Base-by-base conservation (phyloP, 768 basidiomycete species). In the Austroboletus eburneus region DNA sequence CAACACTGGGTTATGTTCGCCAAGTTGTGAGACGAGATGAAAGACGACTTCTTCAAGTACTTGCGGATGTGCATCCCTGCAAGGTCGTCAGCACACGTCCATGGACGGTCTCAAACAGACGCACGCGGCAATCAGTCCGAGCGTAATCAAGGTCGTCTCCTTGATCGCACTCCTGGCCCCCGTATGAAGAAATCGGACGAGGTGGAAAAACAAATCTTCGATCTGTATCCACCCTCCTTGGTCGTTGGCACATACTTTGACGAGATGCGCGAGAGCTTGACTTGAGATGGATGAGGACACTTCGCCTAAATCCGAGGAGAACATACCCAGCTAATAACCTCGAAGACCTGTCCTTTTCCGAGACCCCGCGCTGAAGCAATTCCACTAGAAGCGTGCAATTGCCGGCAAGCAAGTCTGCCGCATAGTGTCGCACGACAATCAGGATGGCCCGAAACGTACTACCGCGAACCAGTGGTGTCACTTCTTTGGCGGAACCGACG, bases 301-400 rank as follows among this genome's bases (percentile, higher is more conserved):
- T 27, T 29, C 5, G 22, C 5, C 21, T 10, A 3, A 3, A 16
- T 4, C 18, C 18, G 22, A 29, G 3, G 17, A 43, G 1, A 32
- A 63, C 78, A 54, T 63, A 89, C 87, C 87, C 88, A 42, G 87
- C 83, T 51, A 72, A 69, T 14, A 90, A 59, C 30, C 87, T 76
- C 18, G 82, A 77, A 34, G 71, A 73, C 45, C 87, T 73, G 51
- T 84, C 76, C 32, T 58, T 63, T 52, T 85, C 76, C 9, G 58
- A 68, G 49, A 86, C 61, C 3, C 80, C 83, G 18, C 64, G 65
- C 42, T 73, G 69, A 8, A 80, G 58, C 6, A 79, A 52, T 21
- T 75, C 63, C 7, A 63, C 49, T 3, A 69, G 52, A 25, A 65
- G 51, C 4, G 68, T 64, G n/a, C 69, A 48, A 18, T 61, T 51